Base-by-base conservation (phyloP, 108 stramenopile species). In the Chaetoceros tenuissimus region DNA sequence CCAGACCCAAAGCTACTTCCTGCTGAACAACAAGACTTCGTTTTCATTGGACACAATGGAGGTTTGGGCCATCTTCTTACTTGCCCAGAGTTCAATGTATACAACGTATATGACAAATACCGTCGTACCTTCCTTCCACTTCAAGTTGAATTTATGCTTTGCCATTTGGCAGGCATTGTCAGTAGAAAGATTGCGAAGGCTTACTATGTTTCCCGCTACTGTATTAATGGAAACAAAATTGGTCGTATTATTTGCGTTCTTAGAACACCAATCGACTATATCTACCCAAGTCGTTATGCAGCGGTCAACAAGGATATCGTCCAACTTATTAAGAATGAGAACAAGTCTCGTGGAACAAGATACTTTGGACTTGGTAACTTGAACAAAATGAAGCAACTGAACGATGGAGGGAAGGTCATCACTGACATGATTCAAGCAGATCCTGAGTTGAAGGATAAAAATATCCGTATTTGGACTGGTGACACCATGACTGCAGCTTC, bases 371-470 rank as follows among this genome's bases (percentile, higher is more conserved):
- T 83, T 17, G 81, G 81, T 28, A 83, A 83, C 64, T 69, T 79
- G 60, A 83, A 83, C 57, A 83, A 83, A 60, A 83, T 83, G 81
- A 83, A 83, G 69, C 81, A 83, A 60, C 60, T 83, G 19, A 83
- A 83, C 53, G 81, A 83, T 59, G 81, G 81, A 26, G 81, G 81
- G 22, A 48, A 67, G 46, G 78, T 77, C 26, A 77, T 83, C 53
- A 73, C 67, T 31, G 75, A 79, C 28, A 71, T 83, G 73, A 67
- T 83, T 18, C 64, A 77, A 54, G 58, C 73, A 1, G 81, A 83
- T 58, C 59, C 65, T 24, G 73, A 74, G 53, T 65, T 83, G 44
- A 71, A 74, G 51, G 78, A 83, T 59, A 79, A 79, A 75, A 75
- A 76, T 26, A 74, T 83, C 47, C 46, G 66, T 10, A 73, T 83